Percentiles rank a stretch among this genome's conserved stretches.
phyloP scores from a whole-genome alignment of 2,329 filamentous ascomycete genomes.

The Falciphora oryzae region DNA sequence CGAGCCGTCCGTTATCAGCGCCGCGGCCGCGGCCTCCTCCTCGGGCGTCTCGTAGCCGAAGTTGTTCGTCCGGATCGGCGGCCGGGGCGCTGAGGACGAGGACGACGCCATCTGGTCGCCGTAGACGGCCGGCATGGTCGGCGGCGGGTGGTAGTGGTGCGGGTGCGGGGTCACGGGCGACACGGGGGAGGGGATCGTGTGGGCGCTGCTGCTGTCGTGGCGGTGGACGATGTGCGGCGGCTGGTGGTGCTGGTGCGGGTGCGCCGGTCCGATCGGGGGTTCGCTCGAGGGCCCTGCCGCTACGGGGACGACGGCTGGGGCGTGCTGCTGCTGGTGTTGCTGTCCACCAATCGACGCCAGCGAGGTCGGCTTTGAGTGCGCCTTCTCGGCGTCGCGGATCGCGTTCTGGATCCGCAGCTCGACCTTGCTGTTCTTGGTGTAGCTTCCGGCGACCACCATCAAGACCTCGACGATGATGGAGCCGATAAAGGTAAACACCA shows the following conservation, averaged over 20 bases:
- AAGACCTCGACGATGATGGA: constrained; percentile 21
- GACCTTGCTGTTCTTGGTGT: constrained; percentile 3
- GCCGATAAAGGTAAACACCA: constrained; percentile 25
- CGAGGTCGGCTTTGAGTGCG: not conserved
- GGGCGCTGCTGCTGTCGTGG: not conserved
- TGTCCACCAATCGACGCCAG: constrained; percentile 7
- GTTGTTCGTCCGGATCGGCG: not conserved
- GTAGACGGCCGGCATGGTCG: constrained; percentile 14
- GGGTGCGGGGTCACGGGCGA: constrained; percentile 4
- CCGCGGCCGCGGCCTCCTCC: constrained; percentile 22
- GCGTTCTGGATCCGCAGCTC: constrained; percentile 1
- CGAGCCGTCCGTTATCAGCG: constrained; percentile 25
- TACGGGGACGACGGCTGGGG: too few relatives aligned
- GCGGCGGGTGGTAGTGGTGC: constrained; percentile 1
- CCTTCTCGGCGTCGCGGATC: constrained; percentile 7
- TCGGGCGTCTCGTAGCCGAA: constrained; percentile 10
- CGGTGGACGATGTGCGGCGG: not conserved
- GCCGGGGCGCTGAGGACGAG: not conserved
- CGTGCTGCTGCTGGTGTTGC: constrained; percentile 9
- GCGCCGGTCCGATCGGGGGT: not conserved
- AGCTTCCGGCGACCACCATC: constrained; percentile 1
- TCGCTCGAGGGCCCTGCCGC: too few relatives aligned
- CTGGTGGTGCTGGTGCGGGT: not conserved
- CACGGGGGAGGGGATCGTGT: not conserved
- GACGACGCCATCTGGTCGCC: constrained; percentile 8